These are phyloP conservation scores for Colletotrichum limetticola DNA, from an alignment of 2,329 filamentous ascomycete species.

Conservation along the genomic window DNA sequence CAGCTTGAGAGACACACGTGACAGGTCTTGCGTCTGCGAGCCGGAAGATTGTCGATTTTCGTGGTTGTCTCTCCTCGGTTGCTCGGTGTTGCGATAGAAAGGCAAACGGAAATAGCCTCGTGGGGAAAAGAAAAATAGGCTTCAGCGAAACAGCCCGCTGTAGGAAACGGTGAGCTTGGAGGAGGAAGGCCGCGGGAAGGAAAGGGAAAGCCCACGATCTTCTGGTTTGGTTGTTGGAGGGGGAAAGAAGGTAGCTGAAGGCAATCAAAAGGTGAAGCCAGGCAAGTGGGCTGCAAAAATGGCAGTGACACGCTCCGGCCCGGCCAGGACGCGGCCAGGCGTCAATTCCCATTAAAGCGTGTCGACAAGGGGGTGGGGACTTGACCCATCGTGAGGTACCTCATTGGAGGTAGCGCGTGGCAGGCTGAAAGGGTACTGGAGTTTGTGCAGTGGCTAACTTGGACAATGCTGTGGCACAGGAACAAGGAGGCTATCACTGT, in stretches of 20 bases:
- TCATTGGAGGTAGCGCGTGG: background rate
- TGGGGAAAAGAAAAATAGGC: background rate
- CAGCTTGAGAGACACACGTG: background rate
- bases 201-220: slow-evolving; percentile 10
- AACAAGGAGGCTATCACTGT: background rate
- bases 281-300: slow-evolving; percentile 31
- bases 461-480: background rate
- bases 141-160: background rate
- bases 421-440: background rate
- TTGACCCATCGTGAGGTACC: background rate
- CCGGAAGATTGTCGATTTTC: background rate
- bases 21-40: background rate
- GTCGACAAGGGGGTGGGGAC: slow-evolving; percentile 23
- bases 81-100: background rate
- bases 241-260: background rate
- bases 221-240: slow-evolving; percentile 10
- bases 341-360: slow-evolving; percentile 30
- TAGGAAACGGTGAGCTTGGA: background rate
- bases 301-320: slow-evolving; percentile 30
- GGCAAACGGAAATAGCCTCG: background rate
- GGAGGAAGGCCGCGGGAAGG: background rate
- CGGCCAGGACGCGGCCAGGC: slow-evolving; percentile 26
- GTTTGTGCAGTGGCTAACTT: background rate
- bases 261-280: slow-evolving; percentile 4
- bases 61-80: background rate